A percentile compares a stretch with the other conserved stretches of the same genome.
Conservation (phyloP, 2,329 filamentous ascomycete genomes). For the Aspergillus candidus region DNA sequence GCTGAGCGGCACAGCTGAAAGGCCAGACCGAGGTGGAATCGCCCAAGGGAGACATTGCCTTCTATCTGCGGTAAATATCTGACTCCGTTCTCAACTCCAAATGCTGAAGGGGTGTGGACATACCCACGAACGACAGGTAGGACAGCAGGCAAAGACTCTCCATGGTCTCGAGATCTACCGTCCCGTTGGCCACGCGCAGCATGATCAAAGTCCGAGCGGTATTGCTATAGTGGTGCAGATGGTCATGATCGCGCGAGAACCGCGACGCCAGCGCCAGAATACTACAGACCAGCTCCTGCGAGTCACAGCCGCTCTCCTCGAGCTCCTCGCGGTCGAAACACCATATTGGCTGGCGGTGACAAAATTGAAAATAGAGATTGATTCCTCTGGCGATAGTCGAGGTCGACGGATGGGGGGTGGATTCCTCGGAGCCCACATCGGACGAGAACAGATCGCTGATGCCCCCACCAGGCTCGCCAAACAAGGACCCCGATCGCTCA, state of each 20-base stretch:
- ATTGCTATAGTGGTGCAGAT: constrained; percentile 34
- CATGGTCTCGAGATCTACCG: constrained; percentile 46
- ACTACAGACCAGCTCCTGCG: constrained; percentile 30
- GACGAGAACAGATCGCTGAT: constrained; percentile 18
- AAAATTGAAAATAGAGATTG: constrained; percentile 32
- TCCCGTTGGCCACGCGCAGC: constrained; percentile 48
- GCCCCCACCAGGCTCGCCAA: constrained; percentile 13
- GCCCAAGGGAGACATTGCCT: constrained; percentile 45
- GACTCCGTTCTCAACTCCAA: constrained; percentile 3
- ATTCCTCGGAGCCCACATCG: constrained; percentile 20
- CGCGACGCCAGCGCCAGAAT: constrained; percentile 29
- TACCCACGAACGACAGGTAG: constrained; percentile 48
- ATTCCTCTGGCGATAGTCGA: constrained; percentile 21
- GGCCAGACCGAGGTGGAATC: constrained; percentile 47
- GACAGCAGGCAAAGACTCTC: constrained; percentile 48
- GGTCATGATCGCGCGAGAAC: constrained; percentile 25
- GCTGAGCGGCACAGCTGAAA: constrained; percentile 48
- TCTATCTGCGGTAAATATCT: constrained; percentile 27
- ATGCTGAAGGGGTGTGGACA: neutral
- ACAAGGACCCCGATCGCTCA: constrained; percentile 12
- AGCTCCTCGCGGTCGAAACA: constrained; percentile 31
- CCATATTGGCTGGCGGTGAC: constrained; percentile 35
- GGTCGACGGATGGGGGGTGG: constrained; percentile 17
- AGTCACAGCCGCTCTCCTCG: constrained; percentile 20
- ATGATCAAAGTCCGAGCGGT: constrained; percentile 35